phyloP scores from a whole-genome alignment of 768 basidiomycete species.

The Rhodosporidiobolus sp. region DNA sequence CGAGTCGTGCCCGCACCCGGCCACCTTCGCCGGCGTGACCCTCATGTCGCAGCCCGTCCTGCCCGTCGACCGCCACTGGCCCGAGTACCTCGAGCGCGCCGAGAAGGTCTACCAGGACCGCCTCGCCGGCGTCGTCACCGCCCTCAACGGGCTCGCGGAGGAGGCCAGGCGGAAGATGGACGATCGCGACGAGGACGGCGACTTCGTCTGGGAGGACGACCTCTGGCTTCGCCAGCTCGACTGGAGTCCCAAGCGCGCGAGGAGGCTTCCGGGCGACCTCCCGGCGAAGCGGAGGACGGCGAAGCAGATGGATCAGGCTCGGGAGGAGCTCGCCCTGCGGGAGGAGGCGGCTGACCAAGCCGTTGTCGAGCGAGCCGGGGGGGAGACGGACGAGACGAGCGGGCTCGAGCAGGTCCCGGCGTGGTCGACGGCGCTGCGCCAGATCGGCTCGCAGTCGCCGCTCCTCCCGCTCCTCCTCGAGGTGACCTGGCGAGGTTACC shows the following conservation, averaged over 20 bases:
- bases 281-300: conserved; percentile 6
- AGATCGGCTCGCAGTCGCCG: conserved; percentile 24
- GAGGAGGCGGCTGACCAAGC: background rate
- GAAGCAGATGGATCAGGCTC: background rate
- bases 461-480: conserved; percentile 61
- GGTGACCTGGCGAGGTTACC: conserved; percentile 47
- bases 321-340: background rate
- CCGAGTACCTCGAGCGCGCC: conserved; percentile 71
- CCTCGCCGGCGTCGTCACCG: conserved; percentile 60
- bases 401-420: conserved; percentile 1
- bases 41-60: conserved; percentile 90
- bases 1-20: conserved; percentile 80
- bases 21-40: conserved; percentile 83
- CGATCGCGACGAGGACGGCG: conserved; percentile 48
- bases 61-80: conserved; percentile 86
- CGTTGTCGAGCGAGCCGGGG: background rate
- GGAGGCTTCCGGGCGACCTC: conserved; percentile 24
- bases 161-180: conserved; percentile 55
- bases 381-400: background rate
- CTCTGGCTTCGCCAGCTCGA: conserved; percentile 72
- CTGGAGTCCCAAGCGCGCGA: conserved; percentile 75
- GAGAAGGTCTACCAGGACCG: conserved; percentile 72
- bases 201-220: conserved; percentile 61
- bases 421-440: conserved; percentile 15
- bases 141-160: conserved; percentile 67